phyloP scores from a whole-genome alignment of 345 rosid genomes.

The Pistacia atlantica region DNA sequence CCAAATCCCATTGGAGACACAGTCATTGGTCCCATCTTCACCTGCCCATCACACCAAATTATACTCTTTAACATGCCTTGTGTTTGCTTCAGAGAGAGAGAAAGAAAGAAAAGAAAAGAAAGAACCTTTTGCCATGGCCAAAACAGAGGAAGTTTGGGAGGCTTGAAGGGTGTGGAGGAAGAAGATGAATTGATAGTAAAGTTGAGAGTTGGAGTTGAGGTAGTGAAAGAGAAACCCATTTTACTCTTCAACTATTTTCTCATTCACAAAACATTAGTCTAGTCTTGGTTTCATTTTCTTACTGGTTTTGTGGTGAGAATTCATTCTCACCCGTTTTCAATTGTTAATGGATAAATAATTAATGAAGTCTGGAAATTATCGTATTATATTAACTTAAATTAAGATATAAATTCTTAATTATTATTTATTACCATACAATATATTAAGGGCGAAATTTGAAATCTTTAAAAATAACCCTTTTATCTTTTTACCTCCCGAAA shows the following conservation, averaged over 20 bases:
- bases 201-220: conserved; percentile 28
- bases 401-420: too few relatives aligned
- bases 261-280: too few relatives aligned
- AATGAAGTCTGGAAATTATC: too few relatives aligned
- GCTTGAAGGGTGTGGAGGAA: conserved; percentile 43
- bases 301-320: background rate
- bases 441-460: too few relatives aligned
- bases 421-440: too few relatives aligned
- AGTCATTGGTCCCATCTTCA: conserved; percentile 81
- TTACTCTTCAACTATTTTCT: background rate
- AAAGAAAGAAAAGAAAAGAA: background rate
- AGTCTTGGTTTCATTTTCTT: background rate
- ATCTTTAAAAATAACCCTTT: too few relatives aligned
- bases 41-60: conserved; percentile 33
- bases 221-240: conserved; percentile 46
- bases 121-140: conserved; percentile 91
- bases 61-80: too few relatives aligned
- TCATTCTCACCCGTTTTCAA: background rate
- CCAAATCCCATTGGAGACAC: conserved; percentile 98
- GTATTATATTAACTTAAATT: too few relatives aligned
- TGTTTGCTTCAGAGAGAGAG: background rate
- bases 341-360: background rate
- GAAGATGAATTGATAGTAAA: conserved; percentile 14
- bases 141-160: conserved; percentile 66
- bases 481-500: too few relatives aligned